A percentile compares a stretch with the other conserved stretches of the same genome.
These are phyloP conservation scores for Verticillium zaregamsianum DNA, from an alignment of 2,329 filamentous ascomycete species.

Conservation along the genomic window DNA sequence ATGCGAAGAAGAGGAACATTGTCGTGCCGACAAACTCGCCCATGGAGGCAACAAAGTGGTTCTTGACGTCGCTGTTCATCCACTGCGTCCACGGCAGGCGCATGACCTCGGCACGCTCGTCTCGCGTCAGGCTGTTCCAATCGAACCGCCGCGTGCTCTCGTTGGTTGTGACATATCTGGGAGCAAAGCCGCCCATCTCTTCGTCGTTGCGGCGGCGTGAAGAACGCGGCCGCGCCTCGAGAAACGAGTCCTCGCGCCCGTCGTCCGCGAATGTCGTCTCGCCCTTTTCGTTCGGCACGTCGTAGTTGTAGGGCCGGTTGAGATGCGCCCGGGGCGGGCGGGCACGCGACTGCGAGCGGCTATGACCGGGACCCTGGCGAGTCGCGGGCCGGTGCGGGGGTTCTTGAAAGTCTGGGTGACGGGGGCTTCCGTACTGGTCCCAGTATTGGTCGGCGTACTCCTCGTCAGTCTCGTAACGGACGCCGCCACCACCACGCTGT, in stretches of 20 bases:
- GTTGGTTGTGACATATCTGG: constrained; percentile 8
- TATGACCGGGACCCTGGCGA: background rate
- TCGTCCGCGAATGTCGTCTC: constrained; percentile 5
- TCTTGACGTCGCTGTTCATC: constrained; percentile 43
- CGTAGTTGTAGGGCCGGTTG: constrained; percentile 10
- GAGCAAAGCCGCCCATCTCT: background rate
- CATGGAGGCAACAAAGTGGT: constrained; percentile 32
- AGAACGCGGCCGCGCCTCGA: constrained; percentile 3
- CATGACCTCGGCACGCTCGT: constrained; percentile 38
- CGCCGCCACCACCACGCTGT: background rate
- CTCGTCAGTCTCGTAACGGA: constrained; percentile 5
- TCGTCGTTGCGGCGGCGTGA: constrained; percentile 12
- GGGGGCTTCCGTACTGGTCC: background rate
- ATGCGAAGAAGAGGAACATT: constrained; percentile 40
- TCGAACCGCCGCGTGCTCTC: constrained; percentile 20
- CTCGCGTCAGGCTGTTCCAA: constrained; percentile 31
- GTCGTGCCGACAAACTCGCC: constrained; percentile 38
- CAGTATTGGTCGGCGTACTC: constrained; percentile 12
- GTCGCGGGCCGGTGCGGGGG: background rate
- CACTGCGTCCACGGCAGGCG: constrained; percentile 39
- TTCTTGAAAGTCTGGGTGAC: constrained; percentile 6
- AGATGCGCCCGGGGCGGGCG: constrained; percentile 11
- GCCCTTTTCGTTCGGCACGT: constrained; percentile 9
- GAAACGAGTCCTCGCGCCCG: constrained; percentile 9
- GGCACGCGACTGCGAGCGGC: constrained; percentile 6